These are phyloP conservation scores for Talaromyces funiculosus DNA, from an alignment of 2,329 filamentous ascomycete genomes.

Conservation along the genomic window DNA sequence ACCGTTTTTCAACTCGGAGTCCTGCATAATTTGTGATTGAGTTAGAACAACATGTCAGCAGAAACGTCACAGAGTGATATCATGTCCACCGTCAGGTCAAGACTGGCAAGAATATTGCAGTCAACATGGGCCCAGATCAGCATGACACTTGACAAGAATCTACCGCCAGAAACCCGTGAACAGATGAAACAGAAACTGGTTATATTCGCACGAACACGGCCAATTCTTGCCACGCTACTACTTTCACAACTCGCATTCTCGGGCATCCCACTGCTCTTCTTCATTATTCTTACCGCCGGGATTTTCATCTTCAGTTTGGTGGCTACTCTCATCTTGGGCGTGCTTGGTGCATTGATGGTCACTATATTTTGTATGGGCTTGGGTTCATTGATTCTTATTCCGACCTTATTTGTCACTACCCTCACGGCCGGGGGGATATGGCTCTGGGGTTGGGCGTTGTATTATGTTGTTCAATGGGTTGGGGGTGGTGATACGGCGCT, in stretches of 20 bases:
- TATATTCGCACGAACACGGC: constrained; percentile 57
- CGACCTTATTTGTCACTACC: constrained; percentile 11
- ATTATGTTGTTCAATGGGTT: constrained; percentile 8
- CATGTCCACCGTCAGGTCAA: constrained; percentile 3
- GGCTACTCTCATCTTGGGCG: constrained; percentile 51
- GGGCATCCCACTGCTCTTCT: constrained; percentile 62
- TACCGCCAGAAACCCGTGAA: constrained; percentile 58
- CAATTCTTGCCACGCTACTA: constrained; percentile 65
- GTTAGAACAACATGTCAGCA: background rate
- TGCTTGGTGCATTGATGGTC: constrained; percentile 66
- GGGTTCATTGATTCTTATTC: constrained; percentile 15
- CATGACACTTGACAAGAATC: constrained; percentile 43
- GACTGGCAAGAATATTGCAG: constrained; percentile 2
- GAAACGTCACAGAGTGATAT: background rate
- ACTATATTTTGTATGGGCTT: constrained; percentile 15
- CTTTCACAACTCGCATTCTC: constrained; percentile 60
- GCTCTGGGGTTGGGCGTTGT: constrained; percentile 14
- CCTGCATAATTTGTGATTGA: background rate
- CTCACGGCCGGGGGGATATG: constrained; percentile 8
- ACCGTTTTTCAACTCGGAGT: no score
- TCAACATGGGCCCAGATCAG: background rate
- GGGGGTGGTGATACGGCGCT: constrained; percentile 7
- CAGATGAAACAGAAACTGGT: constrained; percentile 50
- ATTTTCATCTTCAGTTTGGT: constrained; percentile 59
- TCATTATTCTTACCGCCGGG: constrained; percentile 59